Percentiles rank a stretch among this genome's conserved stretches.
Evolutionary conservation across 441 rosid species (phyloP).

Genomic region (Sinapis alba): DNA sequence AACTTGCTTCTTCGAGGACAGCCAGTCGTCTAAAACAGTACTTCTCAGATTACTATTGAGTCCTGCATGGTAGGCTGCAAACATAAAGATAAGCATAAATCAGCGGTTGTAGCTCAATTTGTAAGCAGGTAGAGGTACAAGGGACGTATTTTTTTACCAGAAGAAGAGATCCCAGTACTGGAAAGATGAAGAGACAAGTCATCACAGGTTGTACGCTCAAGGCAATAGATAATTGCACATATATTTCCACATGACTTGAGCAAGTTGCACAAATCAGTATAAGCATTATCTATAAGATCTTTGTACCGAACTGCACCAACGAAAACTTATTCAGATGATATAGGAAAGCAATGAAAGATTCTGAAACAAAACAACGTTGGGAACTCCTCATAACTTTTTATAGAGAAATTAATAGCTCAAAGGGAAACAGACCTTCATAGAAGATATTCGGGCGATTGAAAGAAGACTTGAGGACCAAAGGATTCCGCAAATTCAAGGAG

Average conservation of each 20-base stretch:
- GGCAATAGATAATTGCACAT: conserved; percentile 94
- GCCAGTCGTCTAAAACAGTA: conserved; percentile 84
- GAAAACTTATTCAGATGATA: conserved; percentile 39
- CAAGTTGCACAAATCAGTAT: conserved; percentile 67
- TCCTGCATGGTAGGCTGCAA: conserved; percentile 95
- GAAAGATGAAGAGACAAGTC: conserved; percentile 78
- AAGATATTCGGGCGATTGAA: conserved; percentile 93
- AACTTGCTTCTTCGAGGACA: conserved; percentile 89
- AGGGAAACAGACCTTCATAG: conserved; percentile 82
- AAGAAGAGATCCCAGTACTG: conserved; percentile 75
- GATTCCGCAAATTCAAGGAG: conserved; percentile 74
- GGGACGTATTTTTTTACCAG: conserved; percentile 56
- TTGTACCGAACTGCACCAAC: conserved; percentile 81
- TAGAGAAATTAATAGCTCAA: conserved; percentile 19
- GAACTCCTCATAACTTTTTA: conserved; percentile 8
- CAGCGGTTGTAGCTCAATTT: conserved; percentile 6
- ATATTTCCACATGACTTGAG: conserved; percentile 71
- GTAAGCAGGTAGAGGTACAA: conserved; percentile 2
- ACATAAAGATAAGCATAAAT: conserved; percentile 31
- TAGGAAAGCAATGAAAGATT: conserved; percentile 13
- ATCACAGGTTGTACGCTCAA: conserved; percentile 93
- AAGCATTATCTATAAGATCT: conserved; percentile 80
- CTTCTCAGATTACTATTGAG: conserved; percentile 76
- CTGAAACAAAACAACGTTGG: background rate
- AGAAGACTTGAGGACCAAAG: conserved; percentile 86